phyloP scores from a whole-genome alignment of 345 rosid species.

The Hibiscus trionum region DNA sequence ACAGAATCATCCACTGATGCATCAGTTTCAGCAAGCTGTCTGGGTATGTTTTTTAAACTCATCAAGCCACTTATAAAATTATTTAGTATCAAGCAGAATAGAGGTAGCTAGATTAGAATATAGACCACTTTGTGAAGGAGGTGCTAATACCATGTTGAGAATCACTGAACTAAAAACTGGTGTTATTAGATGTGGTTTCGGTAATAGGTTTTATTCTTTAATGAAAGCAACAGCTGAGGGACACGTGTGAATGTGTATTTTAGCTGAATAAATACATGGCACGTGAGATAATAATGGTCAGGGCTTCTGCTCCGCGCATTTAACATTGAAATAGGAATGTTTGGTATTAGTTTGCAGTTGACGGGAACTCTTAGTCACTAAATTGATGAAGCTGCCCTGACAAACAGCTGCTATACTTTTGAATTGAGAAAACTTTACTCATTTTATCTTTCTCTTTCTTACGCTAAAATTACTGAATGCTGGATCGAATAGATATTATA shows the following conservation, averaged over 20 bases:
- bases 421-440: background rate
- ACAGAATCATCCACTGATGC: slow-evolving; percentile 42
- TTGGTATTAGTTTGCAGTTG: background rate
- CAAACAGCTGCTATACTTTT: background rate
- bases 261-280: background rate
- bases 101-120: too few relatives aligned
- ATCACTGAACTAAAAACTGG: background rate
- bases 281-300: background rate
- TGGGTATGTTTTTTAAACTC: slow-evolving; percentile 47
- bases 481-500: background rate
- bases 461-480: background rate
- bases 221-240: background rate
- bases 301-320: background rate
- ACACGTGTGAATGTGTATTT: background rate
- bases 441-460: background rate
- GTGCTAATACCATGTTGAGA: background rate
- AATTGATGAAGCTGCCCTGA: background rate
- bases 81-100: background rate
- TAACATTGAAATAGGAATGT: background rate
- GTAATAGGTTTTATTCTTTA: background rate
- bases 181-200: background rate
- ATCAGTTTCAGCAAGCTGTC: slow-evolving; percentile 69
- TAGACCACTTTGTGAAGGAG: background rate
- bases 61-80: background rate
- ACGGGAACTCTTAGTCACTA: background rate